These are phyloP conservation scores for Solanum infundibuliforme DNA, from an alignment of 257 asterid species.

Conservation along the genomic window DNA sequence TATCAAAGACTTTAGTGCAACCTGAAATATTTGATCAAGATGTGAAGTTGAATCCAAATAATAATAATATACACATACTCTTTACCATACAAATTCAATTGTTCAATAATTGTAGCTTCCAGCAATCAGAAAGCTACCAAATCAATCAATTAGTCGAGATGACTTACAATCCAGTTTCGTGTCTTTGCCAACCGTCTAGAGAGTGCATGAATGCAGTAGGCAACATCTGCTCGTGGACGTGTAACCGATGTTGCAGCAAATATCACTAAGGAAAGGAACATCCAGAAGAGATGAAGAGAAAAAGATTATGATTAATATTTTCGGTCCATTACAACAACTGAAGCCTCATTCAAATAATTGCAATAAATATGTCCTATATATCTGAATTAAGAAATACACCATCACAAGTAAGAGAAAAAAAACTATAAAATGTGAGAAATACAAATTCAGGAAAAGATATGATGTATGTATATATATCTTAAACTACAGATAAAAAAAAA, in stretches of 20 bases:
- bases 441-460: neutral
- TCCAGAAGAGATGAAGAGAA: neutral
- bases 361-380: neutral
- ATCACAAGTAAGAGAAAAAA: neutral
- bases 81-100: neutral
- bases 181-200: conserved; percentile 70
- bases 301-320: neutral
- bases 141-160: neutral
- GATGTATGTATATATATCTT: neutral
- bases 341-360: neutral
- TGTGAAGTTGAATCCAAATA: neutral
- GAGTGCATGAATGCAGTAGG: conserved; percentile 79
- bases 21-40: conserved; percentile 32
- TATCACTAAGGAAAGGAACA: conserved; percentile 31
- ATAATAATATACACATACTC: neutral
- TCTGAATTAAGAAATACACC: neutral
- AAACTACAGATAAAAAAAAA: neutral
- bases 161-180: conserved; percentile 65
- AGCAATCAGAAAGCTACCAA: neutral
- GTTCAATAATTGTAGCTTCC: neutral
- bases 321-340: neutral
- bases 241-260: conserved; percentile 47
- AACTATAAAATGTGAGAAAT: neutral
- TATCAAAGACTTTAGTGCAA: conserved; percentile 69
- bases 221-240: conserved; percentile 87